These are phyloP conservation scores for Chlamydomonas incerta DNA, from an alignment of 139 green algal species.

Conservation along the genomic window DNA sequence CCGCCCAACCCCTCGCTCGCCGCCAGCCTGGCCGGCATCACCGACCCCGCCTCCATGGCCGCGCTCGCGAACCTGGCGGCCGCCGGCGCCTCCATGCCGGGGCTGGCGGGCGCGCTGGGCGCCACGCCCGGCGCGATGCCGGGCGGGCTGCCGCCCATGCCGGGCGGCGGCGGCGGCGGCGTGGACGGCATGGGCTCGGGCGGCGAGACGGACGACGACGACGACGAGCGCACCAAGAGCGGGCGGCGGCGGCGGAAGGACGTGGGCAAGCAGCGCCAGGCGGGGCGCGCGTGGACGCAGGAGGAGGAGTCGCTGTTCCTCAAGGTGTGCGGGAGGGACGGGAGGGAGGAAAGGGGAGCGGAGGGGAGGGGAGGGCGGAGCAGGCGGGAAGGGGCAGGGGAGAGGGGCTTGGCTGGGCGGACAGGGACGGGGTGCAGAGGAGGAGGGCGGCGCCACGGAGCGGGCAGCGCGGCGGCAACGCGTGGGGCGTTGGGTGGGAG, in stretches of 20 bases:
- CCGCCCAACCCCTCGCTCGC: too few relatives aligned
- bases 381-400: too few relatives aligned
- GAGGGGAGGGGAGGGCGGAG: too few relatives aligned
- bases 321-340: background rate
- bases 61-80: background rate
- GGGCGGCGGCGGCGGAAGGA: constrained; percentile 82
- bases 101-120: background rate
- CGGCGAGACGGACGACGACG: constrained; percentile 1
- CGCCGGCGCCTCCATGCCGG: background rate
- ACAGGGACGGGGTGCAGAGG: too few relatives aligned
- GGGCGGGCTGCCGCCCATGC: background rate
- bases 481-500: too few relatives aligned
- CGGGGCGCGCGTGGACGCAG: constrained; percentile 70
- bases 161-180: background rate
- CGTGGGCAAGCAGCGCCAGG: constrained; percentile 60
- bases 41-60: background rate
- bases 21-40: too few relatives aligned
- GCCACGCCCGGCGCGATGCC: background rate
- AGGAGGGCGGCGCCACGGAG: too few relatives aligned
- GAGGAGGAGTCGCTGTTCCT: constrained; percentile 82
- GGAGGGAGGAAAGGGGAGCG: too few relatives aligned
- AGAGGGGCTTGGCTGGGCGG: too few relatives aligned
- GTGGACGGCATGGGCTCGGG: background rate
- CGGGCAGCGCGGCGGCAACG: too few relatives aligned
- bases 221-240: constrained; percentile 39